phyloP scores from a whole-genome alignment of 2,329 filamentous ascomycete species.

The Gaeumannomyces sp. region DNA sequence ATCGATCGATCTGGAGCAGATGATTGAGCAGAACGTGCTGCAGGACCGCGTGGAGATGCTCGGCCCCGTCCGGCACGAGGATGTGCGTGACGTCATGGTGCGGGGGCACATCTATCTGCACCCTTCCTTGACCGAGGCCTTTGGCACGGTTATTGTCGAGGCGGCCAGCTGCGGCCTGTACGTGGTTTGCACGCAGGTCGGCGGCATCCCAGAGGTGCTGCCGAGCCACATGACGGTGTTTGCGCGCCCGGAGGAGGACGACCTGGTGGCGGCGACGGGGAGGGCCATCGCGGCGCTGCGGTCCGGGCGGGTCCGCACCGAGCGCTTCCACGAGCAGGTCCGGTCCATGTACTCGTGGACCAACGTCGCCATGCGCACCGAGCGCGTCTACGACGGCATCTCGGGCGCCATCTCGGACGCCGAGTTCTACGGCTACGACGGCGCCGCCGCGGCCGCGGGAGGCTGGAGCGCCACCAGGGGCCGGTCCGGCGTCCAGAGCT shows the following conservation, averaged over 20 bases:
- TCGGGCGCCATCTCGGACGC: constrained; percentile 77
- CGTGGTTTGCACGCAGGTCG: constrained; percentile 93
- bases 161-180: constrained; percentile 93
- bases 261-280: constrained; percentile 82
- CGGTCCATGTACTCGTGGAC: constrained; percentile 99
- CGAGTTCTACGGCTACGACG: constrained; percentile 79
- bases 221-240: constrained; percentile 97
- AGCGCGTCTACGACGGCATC: constrained; percentile 92
- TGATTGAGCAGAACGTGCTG: constrained; percentile 90
- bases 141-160: constrained; percentile 96
- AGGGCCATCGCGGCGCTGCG: constrained; percentile 82
- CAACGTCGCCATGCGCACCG: constrained; percentile 87
- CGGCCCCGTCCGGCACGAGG: constrained; percentile 87
- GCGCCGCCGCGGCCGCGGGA: constrained; percentile 23
- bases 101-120: constrained; percentile 95
- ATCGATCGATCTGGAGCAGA: constrained; percentile 95
- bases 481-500: constrained; percentile 67
- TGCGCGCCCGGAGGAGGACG: constrained; percentile 93
- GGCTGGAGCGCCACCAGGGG: constrained; percentile 66
- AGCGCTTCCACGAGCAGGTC: constrained; percentile 93
- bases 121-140: constrained; percentile 90
- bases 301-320: constrained; percentile 80
- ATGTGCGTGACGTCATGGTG: constrained; percentile 96
- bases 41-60: constrained; percentile 92
- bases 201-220: constrained; percentile 92